phyloP scores from a whole-genome alignment of 2,329 filamentous ascomycete genomes.

The Pestalotiopsis sp. region DNA sequence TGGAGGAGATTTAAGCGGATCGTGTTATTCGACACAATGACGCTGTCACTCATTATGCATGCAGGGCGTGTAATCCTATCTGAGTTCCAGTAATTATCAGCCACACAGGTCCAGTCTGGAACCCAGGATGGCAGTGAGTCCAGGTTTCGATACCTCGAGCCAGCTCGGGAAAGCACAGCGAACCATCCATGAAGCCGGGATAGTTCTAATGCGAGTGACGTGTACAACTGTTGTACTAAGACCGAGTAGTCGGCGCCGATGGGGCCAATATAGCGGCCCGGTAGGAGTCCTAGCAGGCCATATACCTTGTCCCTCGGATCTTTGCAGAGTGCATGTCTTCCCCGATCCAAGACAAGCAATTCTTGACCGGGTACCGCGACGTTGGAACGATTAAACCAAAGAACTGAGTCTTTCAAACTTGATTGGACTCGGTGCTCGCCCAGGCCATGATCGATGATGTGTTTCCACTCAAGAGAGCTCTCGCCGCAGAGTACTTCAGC shows the following conservation, averaged over 20 bases:
- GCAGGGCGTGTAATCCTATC: neutral
- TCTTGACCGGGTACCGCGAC: neutral
- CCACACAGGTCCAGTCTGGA: slow-evolving; percentile 15
- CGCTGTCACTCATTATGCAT: neutral
- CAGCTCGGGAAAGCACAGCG: slow-evolving; percentile 8
- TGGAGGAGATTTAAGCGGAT: neutral
- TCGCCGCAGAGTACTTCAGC: neutral
- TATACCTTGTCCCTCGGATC: neutral
- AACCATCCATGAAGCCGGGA: slow-evolving; percentile 2
- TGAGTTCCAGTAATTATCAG: fast-evolving
- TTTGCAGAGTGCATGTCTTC: neutral
- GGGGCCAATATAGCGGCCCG: neutral
- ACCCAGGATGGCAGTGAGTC: slow-evolving; percentile 15
- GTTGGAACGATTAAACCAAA: neutral
- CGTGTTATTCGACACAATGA: neutral
- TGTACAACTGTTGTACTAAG: neutral
- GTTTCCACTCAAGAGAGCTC: neutral
- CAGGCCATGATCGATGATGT: neutral
- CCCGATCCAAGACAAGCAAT: neutral
- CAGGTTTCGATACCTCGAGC: neutral
- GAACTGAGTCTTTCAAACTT: neutral
- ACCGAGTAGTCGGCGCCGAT: neutral
- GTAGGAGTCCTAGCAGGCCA: neutral
- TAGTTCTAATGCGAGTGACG: slow-evolving; percentile 12
- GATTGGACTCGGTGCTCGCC: too few species aligned